These are phyloP conservation scores for Xylaria multiplex DNA, from an alignment of 2,329 filamentous ascomycete genomes.

Conservation along the genomic window DNA sequence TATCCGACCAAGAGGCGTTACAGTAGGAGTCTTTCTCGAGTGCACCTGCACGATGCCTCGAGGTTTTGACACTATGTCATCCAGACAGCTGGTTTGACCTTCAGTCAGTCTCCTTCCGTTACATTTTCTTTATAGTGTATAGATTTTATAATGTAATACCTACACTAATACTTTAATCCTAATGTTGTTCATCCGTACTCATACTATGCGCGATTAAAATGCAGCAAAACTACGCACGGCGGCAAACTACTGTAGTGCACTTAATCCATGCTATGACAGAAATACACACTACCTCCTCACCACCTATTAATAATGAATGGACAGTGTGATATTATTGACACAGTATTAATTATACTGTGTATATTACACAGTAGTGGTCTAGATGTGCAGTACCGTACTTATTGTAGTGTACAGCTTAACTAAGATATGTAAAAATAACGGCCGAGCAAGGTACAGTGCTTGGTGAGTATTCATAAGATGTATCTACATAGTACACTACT, in stretches of 20 bases:
- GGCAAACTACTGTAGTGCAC: neutral
- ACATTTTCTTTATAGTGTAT: neutral
- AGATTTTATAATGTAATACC: neutral
- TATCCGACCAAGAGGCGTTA: neutral
- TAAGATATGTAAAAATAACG: neutral
- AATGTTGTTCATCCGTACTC: constrained; percentile 11
- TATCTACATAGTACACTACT: too few species aligned
- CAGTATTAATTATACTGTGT: neutral
- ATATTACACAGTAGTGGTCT: neutral
- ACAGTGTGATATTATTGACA: neutral
- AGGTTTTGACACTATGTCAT: neutral
- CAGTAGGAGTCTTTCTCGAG: neutral
- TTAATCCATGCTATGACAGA: constrained; percentile 10
- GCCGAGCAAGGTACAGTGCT: neutral
- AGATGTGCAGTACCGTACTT: neutral
- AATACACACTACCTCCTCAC: neutral
- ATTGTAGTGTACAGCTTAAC: neutral
- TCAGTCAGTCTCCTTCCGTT: neutral
- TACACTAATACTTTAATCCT: neutral
- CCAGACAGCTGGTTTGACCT: neutral
- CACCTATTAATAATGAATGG: constrained; percentile 14
- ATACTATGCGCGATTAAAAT: constrained; percentile 39
- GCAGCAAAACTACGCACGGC: constrained; percentile 12
- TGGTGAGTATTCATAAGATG: too few species aligned
- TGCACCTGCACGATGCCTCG: neutral